Conservation (phyloP, 2,329 filamentous ascomycete genomes). For the Penicillium griseofulvum region DNA sequence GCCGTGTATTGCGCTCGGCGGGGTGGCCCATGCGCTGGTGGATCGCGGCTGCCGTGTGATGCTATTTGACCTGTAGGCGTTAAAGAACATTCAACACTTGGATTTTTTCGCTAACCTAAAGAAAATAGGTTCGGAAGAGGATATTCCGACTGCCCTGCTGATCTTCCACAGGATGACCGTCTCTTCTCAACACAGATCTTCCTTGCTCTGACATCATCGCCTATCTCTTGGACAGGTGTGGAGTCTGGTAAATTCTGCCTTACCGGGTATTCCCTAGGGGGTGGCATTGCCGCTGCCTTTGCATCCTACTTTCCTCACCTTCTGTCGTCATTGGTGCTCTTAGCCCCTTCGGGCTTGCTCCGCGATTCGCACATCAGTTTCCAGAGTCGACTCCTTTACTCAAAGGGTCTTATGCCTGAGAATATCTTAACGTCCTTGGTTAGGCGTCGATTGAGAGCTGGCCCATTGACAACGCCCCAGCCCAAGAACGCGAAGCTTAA, state of each 20-base stretch:
- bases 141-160: conserved; percentile 67
- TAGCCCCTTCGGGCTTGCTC: conserved; percentile 77
- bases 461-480: conserved; percentile 35
- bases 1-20: conserved; percentile 67
- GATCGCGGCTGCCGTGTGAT: conserved; percentile 70
- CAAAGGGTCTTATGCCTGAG: conserved; percentile 59
- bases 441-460: conserved; percentile 49
- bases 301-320: conserved; percentile 66
- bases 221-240: conserved; percentile 62
- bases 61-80: conserved; percentile 62
- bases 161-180: conserved; percentile 68
- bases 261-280: conserved; percentile 77
- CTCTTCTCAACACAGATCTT: conserved; percentile 73
- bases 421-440: conserved; percentile 54
- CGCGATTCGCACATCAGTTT: conserved; percentile 61
- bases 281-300: conserved; percentile 69
- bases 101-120: not conserved
- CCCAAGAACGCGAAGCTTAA: conserved; percentile 35
- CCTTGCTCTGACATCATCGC: conserved; percentile 67
- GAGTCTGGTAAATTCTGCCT: conserved; percentile 61
- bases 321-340: conserved; percentile 67
- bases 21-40: conserved; percentile 64
- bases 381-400: conserved; percentile 63
- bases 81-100: not conserved
- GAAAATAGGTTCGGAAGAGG: conserved; percentile 59